phyloP scores from a whole-genome alignment of 164 flowering plant genomes.

The Umbilicus rupestris region DNA sequence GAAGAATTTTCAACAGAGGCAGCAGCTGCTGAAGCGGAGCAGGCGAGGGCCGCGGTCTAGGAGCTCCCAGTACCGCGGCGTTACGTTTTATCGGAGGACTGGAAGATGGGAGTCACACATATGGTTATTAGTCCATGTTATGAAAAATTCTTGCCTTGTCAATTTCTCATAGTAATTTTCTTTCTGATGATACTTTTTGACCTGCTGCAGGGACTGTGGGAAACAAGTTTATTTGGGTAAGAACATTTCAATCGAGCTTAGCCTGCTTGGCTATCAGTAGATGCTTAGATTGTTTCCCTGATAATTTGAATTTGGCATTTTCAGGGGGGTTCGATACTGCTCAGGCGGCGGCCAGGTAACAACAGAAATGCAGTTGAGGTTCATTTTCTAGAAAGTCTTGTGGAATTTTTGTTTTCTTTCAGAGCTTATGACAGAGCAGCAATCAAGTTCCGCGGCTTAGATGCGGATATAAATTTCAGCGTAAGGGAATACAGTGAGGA shows the following conservation, averaged over 20 bases:
- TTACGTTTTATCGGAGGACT: slow-evolving; percentile 41
- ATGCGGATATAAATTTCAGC: slow-evolving; percentile 37
- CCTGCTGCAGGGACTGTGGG: slow-evolving; percentile 64
- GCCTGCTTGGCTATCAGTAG: too few species aligned
- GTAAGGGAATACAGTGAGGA: slow-evolving; percentile 33
- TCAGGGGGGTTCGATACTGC: slow-evolving; percentile 86
- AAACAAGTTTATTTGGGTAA: slow-evolving; percentile 80
- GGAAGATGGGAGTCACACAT: slow-evolving; percentile 61
- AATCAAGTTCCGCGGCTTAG: slow-evolving; percentile 33
- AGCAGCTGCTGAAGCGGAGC: slow-evolving; percentile 28
- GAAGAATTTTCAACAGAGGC: slow-evolving; percentile 10
- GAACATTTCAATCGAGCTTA: slow-evolving; percentile 5
- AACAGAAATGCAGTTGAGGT: not conserved
- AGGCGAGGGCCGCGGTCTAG: slow-evolving; percentile 46
- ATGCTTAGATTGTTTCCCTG: not conserved
- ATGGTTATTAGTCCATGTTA: slow-evolving; percentile 25
- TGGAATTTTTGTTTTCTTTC: not conserved
- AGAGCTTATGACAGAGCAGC: slow-evolving; percentile 49
- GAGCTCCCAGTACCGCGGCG: slow-evolving; percentile 53
- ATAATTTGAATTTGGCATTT: slow-evolving; percentile 10
- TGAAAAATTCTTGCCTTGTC: not conserved
- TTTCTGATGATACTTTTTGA: slow-evolving; percentile 5
- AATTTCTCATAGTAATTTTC: slow-evolving; percentile 4
- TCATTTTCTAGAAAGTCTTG: too few species aligned
- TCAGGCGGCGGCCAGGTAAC: slow-evolving; percentile 76